These are phyloP conservation scores for Populus alba DNA, from an alignment of 345 rosid genomes.

Conservation along the genomic window DNA sequence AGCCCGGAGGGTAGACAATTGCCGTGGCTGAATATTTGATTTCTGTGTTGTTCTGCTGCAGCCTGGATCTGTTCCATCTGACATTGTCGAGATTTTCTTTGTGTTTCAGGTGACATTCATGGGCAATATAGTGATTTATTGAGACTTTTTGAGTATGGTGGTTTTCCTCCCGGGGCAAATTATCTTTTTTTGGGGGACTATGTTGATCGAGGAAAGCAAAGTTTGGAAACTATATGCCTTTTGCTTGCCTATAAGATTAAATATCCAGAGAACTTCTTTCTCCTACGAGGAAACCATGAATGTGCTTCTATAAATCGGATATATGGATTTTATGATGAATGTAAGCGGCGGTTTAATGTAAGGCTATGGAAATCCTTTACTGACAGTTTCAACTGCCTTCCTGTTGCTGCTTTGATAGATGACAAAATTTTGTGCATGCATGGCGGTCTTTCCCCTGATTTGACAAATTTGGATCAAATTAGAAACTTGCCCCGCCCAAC, in stretches of 20 bases:
- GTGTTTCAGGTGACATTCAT: constrained; percentile 9
- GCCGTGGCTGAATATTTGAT: no score
- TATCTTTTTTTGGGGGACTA: constrained; percentile 8
- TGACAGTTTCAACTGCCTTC: constrained; percentile 83
- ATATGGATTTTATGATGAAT: constrained; percentile 87
- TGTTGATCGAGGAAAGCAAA: constrained; percentile 10
- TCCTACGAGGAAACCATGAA: constrained; percentile 77
- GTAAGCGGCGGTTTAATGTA: constrained; percentile 84
- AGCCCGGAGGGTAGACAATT: not conserved
- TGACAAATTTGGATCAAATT: constrained; percentile 66
- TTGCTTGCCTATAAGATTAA: constrained; percentile 34
- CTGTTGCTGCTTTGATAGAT: constrained; percentile 79
- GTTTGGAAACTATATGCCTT: not conserved
- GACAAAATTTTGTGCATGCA: constrained; percentile 93
- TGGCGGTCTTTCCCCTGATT: constrained; percentile 92
- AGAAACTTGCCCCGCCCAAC: constrained; percentile 67
- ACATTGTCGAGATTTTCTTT: not conserved
- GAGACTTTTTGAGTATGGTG: constrained; percentile 13
- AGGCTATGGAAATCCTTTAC: constrained; percentile 83
- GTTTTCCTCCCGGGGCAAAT: constrained; percentile 8
- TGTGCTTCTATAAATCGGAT: constrained; percentile 87
- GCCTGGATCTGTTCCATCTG: not conserved
- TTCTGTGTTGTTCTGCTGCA: not conserved
- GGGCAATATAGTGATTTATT: constrained; percentile 14
- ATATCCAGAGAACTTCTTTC: constrained; percentile 82